Percentiles rank a stretch among this genome's conserved stretches.
Evolutionary conservation across 2,329 filamentous ascomycete species (phyloP).

Genomic region (Cercospora sp.): DNA sequence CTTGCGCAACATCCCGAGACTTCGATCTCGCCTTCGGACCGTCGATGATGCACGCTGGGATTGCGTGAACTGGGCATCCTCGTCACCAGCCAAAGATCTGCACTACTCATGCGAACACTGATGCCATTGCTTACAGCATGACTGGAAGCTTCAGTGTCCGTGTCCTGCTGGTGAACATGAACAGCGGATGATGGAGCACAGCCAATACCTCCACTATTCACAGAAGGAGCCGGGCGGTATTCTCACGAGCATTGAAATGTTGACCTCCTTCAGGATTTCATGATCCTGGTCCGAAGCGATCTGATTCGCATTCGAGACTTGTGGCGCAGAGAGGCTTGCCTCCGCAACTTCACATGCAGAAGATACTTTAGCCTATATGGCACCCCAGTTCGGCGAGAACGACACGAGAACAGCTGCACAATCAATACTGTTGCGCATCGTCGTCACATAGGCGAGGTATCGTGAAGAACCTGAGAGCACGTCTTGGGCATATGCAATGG

Average conservation of each 20-base stretch:
- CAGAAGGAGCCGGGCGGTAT: background rate
- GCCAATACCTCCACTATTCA: background rate
- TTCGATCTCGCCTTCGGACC: background rate
- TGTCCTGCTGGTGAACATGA: background rate
- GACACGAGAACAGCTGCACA: too few relatives aligned
- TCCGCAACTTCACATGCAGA: background rate
- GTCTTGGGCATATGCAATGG: too few relatives aligned
- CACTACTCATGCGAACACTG: background rate
- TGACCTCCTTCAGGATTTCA: background rate
- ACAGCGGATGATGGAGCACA: background rate
- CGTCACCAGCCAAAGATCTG: background rate
- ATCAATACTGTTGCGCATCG: too few relatives aligned
- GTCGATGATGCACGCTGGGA: conserved; percentile 1
- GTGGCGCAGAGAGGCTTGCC: background rate
- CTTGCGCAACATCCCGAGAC: background rate
- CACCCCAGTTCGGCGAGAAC: background rate
- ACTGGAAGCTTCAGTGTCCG: background rate
- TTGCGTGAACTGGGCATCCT: background rate
- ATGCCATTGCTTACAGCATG: background rate
- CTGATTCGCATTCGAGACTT: background rate
- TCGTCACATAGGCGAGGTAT: too few relatives aligned
- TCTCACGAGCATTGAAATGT: background rate
- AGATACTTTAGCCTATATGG: background rate
- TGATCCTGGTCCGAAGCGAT: background rate
- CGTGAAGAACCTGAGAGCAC: too few relatives aligned